Conservation (phyloP, 2,329 filamentous ascomycete genomes). For the Talaromyces pinophilus region DNA sequence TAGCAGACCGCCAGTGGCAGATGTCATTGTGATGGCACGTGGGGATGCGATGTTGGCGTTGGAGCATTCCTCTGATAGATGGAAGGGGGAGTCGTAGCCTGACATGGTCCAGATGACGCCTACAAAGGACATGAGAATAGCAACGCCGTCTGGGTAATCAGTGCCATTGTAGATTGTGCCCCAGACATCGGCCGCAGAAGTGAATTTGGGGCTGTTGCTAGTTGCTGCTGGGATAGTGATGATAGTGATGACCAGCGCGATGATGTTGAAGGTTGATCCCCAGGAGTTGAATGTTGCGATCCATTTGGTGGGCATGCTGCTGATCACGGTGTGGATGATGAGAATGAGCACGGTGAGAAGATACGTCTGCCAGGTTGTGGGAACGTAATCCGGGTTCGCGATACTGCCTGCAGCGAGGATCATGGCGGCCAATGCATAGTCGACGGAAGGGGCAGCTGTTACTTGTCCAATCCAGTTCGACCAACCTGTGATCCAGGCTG, state of each 20-base stretch:
- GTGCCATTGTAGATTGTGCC: conserved; percentile 66
- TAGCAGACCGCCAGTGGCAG: conserved; percentile 63
- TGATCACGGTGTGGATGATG: conserved; percentile 67
- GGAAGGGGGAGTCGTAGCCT: conserved; percentile 69
- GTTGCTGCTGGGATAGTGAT: conserved; percentile 67
- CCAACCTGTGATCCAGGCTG: conserved; percentile 70
- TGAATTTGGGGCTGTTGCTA: conserved; percentile 60
- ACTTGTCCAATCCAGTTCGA: conserved; percentile 70
- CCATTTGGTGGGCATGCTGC: conserved; percentile 70
- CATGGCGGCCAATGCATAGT: conserved; percentile 69
- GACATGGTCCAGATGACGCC: conserved; percentile 70
- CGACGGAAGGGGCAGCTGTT: conserved; percentile 65
- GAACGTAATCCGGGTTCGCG: conserved; percentile 64
- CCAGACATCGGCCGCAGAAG: conserved; percentile 62
- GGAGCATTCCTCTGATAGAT: conserved; percentile 73
- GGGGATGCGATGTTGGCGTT: conserved; percentile 71
- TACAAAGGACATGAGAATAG: conserved; percentile 71
- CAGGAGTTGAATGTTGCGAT: conserved; percentile 70
- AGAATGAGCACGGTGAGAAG: conserved; percentile 68
- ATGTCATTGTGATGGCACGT: conserved; percentile 70
- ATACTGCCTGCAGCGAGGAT: conserved; percentile 71
- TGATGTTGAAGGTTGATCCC: conserved; percentile 70
- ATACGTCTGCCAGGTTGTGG: conserved; percentile 67
- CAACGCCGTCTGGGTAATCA: conserved; percentile 66
- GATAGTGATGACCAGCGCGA: conserved; percentile 65